phyloP scores from a whole-genome alignment of 768 basidiomycete genomes.

The Mycena pura region DNA sequence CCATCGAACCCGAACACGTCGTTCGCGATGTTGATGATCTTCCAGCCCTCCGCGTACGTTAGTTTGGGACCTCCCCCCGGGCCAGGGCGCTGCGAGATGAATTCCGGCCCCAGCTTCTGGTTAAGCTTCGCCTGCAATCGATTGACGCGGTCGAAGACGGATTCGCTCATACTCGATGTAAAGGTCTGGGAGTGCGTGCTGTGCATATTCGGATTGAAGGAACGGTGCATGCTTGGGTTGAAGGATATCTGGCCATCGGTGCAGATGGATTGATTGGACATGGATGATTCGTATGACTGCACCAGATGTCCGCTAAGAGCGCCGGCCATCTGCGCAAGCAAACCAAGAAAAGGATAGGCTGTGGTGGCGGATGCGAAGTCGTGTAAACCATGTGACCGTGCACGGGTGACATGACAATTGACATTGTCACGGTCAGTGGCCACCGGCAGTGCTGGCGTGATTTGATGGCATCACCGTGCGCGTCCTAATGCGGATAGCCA shows the following conservation, averaged over 20 bases:
- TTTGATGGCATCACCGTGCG: too few species aligned
- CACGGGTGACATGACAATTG: too few species aligned
- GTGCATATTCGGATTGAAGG: constrained; percentile 25
- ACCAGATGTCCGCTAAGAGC: constrained; percentile 67
- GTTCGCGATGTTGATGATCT: constrained; percentile 96
- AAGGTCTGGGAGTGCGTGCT: constrained; percentile 34
- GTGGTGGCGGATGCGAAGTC: constrained; percentile 14
- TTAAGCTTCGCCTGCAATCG: constrained; percentile 81
- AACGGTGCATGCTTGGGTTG: constrained; percentile 64
- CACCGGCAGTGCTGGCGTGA: too few species aligned
- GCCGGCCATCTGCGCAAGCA: constrained; percentile 54
- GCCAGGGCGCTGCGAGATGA: constrained; percentile 86
- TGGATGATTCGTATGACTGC: constrained; percentile 48
- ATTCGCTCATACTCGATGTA: constrained; percentile 61
- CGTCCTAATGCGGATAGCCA: too few species aligned
- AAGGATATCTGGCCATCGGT: constrained; percentile 68
- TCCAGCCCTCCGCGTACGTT: constrained; percentile 97
- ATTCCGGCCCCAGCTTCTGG: constrained; percentile 94
- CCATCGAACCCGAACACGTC: constrained; percentile 99
- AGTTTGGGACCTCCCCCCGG: constrained; percentile 87
- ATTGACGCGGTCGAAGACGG: constrained; percentile 70
- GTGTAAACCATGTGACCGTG: too few species aligned
- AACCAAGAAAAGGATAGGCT: constrained; percentile 20
- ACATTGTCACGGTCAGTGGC: too few species aligned
- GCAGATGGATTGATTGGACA: constrained; percentile 38